Base-by-base conservation (phyloP, 2,329 filamentous ascomycete genomes). In the Neonectria magnoliae region DNA sequence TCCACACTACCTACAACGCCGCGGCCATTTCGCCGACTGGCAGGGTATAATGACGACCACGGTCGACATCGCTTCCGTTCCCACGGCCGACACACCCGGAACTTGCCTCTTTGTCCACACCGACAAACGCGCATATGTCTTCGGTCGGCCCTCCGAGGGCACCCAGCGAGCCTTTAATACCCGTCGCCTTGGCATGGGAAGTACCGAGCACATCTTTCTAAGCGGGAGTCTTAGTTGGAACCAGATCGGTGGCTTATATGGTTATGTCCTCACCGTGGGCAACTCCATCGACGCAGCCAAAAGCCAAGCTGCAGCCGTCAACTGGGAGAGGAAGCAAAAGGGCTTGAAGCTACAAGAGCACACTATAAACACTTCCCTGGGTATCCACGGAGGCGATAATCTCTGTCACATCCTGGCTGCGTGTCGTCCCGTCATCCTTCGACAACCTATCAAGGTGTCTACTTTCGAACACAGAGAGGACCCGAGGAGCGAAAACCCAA, bases 1-100 rank as follows among this genome's bases (percentile, higher is more conserved):
- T 10, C 41, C 18, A 38, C 22, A 42, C 29, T 44, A 16, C 16
- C 6, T 47, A n/a, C 27, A 51, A 29, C 27, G 6, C 25, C 13
- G 13, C 33, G 52, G 10, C 13, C n/a, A 16, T 18, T 7, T 14
- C n/a, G 4, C 22, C 29, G 5, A 25, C 9, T 16, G 4, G 13
- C 7, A 25, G 27, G 29, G 64, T 57, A 60, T 69, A 67, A 97
- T 97, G 94, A 85, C 90, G 71, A 91, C 86, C 76, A 88, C 84
- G 73, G 84, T 94, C 61, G 90, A 97, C 77, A 81, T 98, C 72
- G 78, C 95, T 66, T 91, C 90, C 18, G 92, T 91, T 64, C 95
- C 95, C 14, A 96, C 95, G 70, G 91, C 91, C 64, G 96, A 99
- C 80, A 97, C 94, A 20, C 88, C 90, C 1, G 95, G 95, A 58